Conservation (phyloP, 495 filamentous ascomycete species). For the Podospora sp. region DNA sequence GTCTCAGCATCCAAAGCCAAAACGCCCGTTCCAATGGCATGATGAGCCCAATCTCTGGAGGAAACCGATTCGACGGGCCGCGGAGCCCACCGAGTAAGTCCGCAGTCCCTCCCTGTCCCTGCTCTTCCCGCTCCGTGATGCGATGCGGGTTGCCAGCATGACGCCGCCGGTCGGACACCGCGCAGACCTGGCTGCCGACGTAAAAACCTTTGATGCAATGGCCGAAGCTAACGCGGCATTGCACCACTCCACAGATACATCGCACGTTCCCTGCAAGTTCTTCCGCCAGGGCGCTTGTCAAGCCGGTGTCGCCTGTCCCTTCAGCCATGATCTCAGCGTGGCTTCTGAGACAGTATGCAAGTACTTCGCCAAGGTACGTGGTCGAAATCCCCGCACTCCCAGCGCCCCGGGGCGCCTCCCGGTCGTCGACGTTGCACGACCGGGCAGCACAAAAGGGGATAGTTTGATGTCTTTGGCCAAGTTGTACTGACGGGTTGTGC, state of each 20-base stretch:
- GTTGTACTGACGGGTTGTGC: slow-evolving; percentile 41
- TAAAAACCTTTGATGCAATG: neutral
- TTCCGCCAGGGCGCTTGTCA: slow-evolving; percentile 95
- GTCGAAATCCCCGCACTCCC: slow-evolving; percentile 15
- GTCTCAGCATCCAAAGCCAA: slow-evolving; percentile 54
- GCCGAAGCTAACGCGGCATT: slow-evolving; percentile 17
- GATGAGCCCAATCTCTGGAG: slow-evolving; percentile 47
- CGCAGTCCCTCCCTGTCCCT: neutral
- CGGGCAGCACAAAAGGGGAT: slow-evolving; percentile 11
- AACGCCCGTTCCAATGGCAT: slow-evolving; percentile 34
- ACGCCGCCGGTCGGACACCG: slow-evolving; percentile 8
- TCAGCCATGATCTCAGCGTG: slow-evolving; percentile 84
- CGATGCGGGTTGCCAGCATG: neutral
- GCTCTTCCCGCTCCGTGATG: neutral
- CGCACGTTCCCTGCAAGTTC: slow-evolving; percentile 99
- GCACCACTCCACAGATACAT: slow-evolving; percentile 67
- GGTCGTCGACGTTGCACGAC: slow-evolving; percentile 10
- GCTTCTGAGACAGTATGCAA: slow-evolving; percentile 88
- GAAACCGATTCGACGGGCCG: slow-evolving; percentile 62
- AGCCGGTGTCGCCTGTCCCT: slow-evolving; percentile 93
- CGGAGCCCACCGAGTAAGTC: slow-evolving; percentile 82
- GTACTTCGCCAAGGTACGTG: slow-evolving; percentile 92
- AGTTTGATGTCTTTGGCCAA: slow-evolving; percentile 1
- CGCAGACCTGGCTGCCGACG: neutral
- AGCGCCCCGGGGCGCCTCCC: neutral